Evolutionary conservation across 1,284 basidiomycete genomes (phyloP).

Genomic region (Neonothopanus nambi): DNA sequence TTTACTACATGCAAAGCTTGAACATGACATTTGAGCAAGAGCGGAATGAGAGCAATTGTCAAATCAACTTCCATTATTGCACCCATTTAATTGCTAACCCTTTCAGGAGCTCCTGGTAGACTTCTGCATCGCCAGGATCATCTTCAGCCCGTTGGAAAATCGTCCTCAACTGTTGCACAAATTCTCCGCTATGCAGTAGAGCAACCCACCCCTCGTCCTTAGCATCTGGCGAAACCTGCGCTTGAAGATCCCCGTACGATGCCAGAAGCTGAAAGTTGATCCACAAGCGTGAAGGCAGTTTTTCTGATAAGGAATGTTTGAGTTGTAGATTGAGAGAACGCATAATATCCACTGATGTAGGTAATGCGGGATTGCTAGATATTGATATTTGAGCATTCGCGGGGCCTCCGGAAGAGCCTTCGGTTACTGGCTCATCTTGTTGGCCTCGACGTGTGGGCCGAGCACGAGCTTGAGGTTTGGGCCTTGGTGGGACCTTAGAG

Average conservation of each 20-base stretch:
- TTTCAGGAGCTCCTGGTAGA: slow-evolving; percentile 8
- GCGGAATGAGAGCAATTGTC: neutral
- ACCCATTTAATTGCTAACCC: neutral
- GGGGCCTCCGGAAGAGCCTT: no score
- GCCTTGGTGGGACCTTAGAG: slow-evolving; percentile 11
- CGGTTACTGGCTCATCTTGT: slow-evolving; percentile 20
- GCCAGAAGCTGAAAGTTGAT: slow-evolving; percentile 50
- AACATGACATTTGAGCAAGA: neutral
- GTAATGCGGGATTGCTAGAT: slow-evolving; percentile 27
- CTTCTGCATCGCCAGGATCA: neutral
- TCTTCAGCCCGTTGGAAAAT: slow-evolving; percentile 22
- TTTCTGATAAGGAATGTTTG: slow-evolving; percentile 1
- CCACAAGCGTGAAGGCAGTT: slow-evolving; percentile 20
- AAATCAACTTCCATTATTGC: neutral
- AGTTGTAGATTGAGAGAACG: slow-evolving; percentile 27
- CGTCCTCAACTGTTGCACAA: slow-evolving; percentile 34
- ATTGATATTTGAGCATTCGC: slow-evolving; percentile 23
- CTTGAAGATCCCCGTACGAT: slow-evolving; percentile 48
- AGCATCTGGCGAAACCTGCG: slow-evolving; percentile 27
- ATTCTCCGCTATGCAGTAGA: slow-evolving; percentile 33
- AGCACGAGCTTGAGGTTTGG: slow-evolving; percentile 32
- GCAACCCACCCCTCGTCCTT: slow-evolving; percentile 48
- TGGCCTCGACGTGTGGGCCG: slow-evolving; percentile 31
- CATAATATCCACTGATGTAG: slow-evolving; percentile 36
- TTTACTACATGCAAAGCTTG: no score